Conservation (phyloP, 2,329 filamentous ascomycete genomes). For the Claviceps monticola region DNA sequence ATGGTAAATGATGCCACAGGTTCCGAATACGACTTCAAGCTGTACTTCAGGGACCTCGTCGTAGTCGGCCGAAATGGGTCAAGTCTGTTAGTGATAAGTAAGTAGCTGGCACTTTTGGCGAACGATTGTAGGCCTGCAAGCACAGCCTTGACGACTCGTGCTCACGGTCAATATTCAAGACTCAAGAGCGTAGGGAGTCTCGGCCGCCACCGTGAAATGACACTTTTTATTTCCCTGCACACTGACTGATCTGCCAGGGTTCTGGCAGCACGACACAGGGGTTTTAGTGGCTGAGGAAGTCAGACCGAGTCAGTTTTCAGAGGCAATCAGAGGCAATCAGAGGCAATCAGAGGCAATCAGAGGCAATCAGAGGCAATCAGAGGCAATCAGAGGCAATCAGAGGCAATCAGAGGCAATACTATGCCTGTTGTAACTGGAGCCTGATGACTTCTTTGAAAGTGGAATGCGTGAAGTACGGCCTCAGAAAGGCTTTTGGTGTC, state of each 20-base stretch:
- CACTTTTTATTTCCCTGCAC: constrained; percentile 16
- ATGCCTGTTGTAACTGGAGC: constrained; percentile 2
- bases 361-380: constrained; percentile 2
- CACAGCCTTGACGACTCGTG: constrained; percentile 22
- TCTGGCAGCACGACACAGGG: constrained; percentile 25
- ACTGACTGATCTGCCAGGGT: constrained; percentile 20
- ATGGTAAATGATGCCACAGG: neutral
- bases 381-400: constrained; percentile 2
- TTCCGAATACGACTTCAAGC: neutral
- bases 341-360: constrained; percentile 2
- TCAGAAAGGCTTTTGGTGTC: neutral
- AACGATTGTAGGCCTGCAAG: constrained; percentile 19
- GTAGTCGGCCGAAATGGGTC: constrained; percentile 8
- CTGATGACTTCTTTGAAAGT: neutral
- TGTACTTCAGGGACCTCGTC: constrained; percentile 3
- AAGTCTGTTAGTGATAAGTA: no score
- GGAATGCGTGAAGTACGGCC: neutral
- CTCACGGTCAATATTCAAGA: constrained; percentile 27
- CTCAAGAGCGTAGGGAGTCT: constrained; percentile 24
- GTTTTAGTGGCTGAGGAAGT: constrained; percentile 17
- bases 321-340: neutral
- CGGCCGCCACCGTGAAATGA: constrained; percentile 22
- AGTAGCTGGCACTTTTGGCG: neutral
- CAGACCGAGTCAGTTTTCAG: constrained; percentile 10
- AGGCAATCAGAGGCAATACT: neutral